Percentiles rank a stretch among this genome's conserved stretches.
phyloP scores from a whole-genome alignment of 2,329 filamentous ascomycete species.

The Ampelomyces quisqualis region DNA sequence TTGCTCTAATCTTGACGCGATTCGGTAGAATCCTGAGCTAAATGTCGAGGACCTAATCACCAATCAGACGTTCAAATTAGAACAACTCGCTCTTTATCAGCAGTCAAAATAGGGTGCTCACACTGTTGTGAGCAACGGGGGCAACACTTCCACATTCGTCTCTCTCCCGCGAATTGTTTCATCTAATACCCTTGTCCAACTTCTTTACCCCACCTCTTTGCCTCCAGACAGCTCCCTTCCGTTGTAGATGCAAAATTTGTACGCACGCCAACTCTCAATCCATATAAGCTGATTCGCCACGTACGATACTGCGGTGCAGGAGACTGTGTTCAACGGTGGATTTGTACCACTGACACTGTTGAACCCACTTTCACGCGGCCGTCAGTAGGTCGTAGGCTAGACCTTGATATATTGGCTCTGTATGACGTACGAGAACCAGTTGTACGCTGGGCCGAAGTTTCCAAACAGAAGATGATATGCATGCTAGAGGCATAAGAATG shows the following conservation, averaged over 20 bases:
- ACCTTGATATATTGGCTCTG: too few species aligned
- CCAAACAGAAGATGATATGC: too few species aligned
- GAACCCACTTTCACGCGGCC: conserved; percentile 31
- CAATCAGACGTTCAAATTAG: conserved; percentile 27
- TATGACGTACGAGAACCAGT: too few species aligned
- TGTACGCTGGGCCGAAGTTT: too few species aligned
- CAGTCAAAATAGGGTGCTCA: conserved; percentile 27
- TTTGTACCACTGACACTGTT: conserved; percentile 16
- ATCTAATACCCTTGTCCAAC: background rate
- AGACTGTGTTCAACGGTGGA: conserved; percentile 21
- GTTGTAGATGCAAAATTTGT: background rate
- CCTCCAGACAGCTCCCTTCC: background rate
- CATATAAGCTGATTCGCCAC: conserved; percentile 15
- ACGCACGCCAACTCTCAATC: background rate
- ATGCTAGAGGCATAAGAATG: too few species aligned
- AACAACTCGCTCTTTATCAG: conserved; percentile 33
- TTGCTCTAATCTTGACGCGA: background rate
- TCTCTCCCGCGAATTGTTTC: background rate
- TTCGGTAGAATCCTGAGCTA: conserved; percentile 16
- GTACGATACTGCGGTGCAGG: conserved; percentile 16
- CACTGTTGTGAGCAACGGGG: conserved; percentile 20
- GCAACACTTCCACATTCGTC: conserved; percentile 17
- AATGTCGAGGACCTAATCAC: conserved; percentile 18
- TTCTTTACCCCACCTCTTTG: background rate
- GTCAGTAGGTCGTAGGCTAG: too few species aligned